A percentile compares a stretch with the other conserved stretches of the same genome.
phyloP scores from a whole-genome alignment of 805 yeast species.

The Candida loeiensis region DNA sequence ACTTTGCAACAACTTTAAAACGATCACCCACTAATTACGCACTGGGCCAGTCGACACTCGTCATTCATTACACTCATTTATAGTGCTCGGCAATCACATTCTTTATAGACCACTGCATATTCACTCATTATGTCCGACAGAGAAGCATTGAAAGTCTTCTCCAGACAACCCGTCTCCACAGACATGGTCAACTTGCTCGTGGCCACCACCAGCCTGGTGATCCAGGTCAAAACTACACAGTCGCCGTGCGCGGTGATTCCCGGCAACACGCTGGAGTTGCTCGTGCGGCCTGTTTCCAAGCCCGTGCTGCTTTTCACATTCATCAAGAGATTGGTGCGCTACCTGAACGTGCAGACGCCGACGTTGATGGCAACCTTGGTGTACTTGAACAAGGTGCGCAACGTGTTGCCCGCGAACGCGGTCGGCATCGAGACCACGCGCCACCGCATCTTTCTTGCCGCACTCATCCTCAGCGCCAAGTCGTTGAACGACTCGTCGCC shows the following conservation, averaged over 20 bases:
- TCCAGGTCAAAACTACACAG: constrained; percentile 37
- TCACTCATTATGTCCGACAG: constrained; percentile 21
- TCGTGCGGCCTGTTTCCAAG: constrained; percentile 24
- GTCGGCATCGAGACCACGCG: constrained; percentile 90
- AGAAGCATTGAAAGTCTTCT: constrained; percentile 51
- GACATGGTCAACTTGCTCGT: constrained; percentile 60
- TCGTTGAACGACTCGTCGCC: constrained; percentile 92
- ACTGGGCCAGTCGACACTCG: too few species aligned
- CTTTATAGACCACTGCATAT: not conserved
- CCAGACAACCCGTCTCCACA: constrained; percentile 51
- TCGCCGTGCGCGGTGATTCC: constrained; percentile 29
- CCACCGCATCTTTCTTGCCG: constrained; percentile 87
- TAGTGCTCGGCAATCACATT: not conserved
- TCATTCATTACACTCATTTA: too few species aligned
- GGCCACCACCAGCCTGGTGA: constrained; percentile 55
- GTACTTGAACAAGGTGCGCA: constrained; percentile 72
- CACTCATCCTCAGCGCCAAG: constrained; percentile 89
- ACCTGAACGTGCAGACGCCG: constrained; percentile 91
- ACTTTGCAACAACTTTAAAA: not conserved
- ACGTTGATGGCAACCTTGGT: constrained; percentile 91
- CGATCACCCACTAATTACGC: not conserved
- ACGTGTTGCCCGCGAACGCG: constrained; percentile 79
- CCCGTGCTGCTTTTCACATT: constrained; percentile 48
- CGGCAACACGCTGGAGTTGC: constrained; percentile 14
- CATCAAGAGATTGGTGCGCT: constrained; percentile 66